Evolutionary conservation across 2,329 filamentous ascomycete species (phyloP), one percentile per base, ranked within the genome.

Genomic region (Penicillium sp.): DNA sequence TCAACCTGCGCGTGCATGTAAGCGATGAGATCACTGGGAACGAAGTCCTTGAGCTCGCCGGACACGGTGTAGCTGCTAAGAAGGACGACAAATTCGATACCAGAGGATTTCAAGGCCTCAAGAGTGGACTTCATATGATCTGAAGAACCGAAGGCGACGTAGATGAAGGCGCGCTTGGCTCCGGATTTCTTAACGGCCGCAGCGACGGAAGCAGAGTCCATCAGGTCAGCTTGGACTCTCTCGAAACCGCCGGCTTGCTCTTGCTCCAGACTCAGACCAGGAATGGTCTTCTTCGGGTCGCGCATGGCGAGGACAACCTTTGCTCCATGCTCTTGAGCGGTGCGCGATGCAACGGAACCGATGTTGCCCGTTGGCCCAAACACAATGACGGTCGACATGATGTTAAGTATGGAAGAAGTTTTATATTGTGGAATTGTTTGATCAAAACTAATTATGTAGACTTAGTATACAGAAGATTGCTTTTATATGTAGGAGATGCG

Each of bases 311-410:
- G 72, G 43, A 66, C 66, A 6, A 81, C 76, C 28, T 73, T 74
- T 31, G 74, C 73, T 15, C 76, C 77, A 29, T 65, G 68, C 29
- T 68, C 50, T 9, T 68, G 65, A 26, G 78, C 76, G 26, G 67
- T 65, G 13, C 57, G 65, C 5, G 79, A 78, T 3, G 71, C 66
- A 8, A 63, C 60, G 23, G 72, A 73, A 43, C 72, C 80, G 28
- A 80, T 73, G 8, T 61, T 60, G 42, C 79, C 79, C 10, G 79
- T 79, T 15, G 79, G 71, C 21, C 79, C 79, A 54, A 82, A 81
- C 48, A 82, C 65, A 49, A 82, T 74, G 12, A 76, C 67, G 18
- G 51, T 49, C 26, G 57, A 39, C 36, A 39, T 39, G 36, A 39
- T 21, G 16, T 12, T 12, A 7, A 21, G 13, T 13, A 8, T 23